Evolutionary conservation across 2,329 filamentous ascomycete species (phyloP).

Genomic region (Balansia obtecta): DNA sequence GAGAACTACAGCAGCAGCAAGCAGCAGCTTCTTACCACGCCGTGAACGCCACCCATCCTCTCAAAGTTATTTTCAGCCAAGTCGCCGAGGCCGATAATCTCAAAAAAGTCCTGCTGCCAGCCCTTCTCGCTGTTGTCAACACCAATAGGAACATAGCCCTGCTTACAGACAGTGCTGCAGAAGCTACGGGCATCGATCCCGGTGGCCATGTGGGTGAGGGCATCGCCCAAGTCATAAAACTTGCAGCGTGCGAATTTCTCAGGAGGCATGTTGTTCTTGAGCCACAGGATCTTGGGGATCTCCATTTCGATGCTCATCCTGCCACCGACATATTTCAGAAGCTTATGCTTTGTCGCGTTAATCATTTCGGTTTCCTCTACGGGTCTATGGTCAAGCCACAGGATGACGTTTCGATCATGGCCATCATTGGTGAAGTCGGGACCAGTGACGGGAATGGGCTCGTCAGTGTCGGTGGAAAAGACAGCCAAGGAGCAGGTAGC

Average conservation of each 20-base stretch:
- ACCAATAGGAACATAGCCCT: constrained; percentile 91
- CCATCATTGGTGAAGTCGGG: constrained; percentile 65
- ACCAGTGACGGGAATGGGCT: constrained; percentile 81
- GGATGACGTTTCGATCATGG: constrained; percentile 85
- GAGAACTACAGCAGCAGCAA: neutral
- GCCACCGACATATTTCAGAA: constrained; percentile 90
- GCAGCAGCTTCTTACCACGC: constrained; percentile 49
- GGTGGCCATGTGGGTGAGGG: constrained; percentile 86
- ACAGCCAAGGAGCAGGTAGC: constrained; percentile 96
- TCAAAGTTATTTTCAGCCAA: constrained; percentile 78
- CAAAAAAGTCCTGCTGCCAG: constrained; percentile 93
- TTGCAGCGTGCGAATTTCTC: constrained; percentile 87
- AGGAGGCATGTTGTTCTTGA: constrained; percentile 95
- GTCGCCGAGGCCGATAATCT: constrained; percentile 74
- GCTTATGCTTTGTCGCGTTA: constrained; percentile 82
- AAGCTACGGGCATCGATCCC: constrained; percentile 86
- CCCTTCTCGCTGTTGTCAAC: constrained; percentile 95
- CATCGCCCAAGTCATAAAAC: constrained; percentile 91
- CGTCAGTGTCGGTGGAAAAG: constrained; percentile 78
- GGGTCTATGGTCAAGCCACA: constrained; percentile 95
- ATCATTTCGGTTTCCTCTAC: constrained; percentile 85
- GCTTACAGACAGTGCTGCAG: constrained; percentile 94
- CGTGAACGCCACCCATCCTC: constrained; percentile 86
- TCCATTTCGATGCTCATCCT: constrained; percentile 99
- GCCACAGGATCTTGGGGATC: constrained; percentile 94